Evolutionary conservation across 805 yeast species (phyloP).

Genomic region (Saccharomyces mikatae): DNA sequence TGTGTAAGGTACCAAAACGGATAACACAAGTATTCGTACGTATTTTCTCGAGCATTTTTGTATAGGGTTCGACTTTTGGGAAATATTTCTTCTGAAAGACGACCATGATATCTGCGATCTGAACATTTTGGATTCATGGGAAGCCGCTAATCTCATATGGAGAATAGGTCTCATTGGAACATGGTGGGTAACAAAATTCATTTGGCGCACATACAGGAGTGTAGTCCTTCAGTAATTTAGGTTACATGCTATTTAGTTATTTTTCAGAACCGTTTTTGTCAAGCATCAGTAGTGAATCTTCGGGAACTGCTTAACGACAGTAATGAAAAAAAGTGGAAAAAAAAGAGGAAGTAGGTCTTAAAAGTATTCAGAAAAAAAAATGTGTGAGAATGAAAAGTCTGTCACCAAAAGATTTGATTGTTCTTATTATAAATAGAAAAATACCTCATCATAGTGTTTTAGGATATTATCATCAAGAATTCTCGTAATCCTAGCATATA

Average conservation of each 20-base stretch:
- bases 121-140: background rate
- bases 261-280: background rate
- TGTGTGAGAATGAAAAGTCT: no score
- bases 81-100: background rate
- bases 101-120: background rate
- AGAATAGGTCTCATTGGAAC: background rate
- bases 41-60: conserved; percentile 11
- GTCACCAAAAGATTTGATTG: background rate
- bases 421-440: background rate
- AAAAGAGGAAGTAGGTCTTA: background rate
- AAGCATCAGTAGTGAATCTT: background rate
- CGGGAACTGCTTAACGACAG: background rate
- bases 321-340: background rate
- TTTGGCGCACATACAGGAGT: background rate
- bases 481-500: background rate
- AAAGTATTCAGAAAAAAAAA: background rate
- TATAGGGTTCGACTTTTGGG: background rate
- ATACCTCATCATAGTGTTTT: background rate
- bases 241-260: background rate
- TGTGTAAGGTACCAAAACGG: conserved; percentile 42
- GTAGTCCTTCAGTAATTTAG: background rate
- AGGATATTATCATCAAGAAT: background rate
- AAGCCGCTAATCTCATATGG: background rate
- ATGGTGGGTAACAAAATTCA: background rate
- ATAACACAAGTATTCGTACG: conserved; percentile 12